Conservation (phyloP, 2,329 filamentous ascomycete genomes). For the Trichoderma guizhouense region DNA sequence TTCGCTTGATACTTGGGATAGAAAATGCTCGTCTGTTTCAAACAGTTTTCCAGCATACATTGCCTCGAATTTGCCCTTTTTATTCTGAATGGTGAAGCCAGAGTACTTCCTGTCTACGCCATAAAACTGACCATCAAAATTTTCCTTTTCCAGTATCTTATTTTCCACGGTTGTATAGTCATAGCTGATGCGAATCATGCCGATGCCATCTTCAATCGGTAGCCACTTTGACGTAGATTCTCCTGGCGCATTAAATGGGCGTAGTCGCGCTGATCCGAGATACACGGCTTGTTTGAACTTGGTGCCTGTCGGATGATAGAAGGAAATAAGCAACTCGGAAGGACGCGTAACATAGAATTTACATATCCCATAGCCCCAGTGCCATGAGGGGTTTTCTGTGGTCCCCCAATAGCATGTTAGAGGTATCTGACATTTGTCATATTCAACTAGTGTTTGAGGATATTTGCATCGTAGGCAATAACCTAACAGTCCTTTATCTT, state of each 20-base stretch:
- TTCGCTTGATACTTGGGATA: not conserved
- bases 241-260: not conserved
- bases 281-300: not conserved
- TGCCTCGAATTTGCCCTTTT: not conserved
- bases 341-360: not conserved
- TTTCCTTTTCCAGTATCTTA: not conserved
- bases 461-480: not conserved
- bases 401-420: not conserved
- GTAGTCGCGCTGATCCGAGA: not conserved
- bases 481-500: too few species aligned
- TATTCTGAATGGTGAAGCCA: not conserved
- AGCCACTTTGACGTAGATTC: not conserved
- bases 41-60: not conserved
- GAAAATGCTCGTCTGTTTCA: not conserved
- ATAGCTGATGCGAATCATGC: not conserved
- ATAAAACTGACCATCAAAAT: not conserved
- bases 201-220: not conserved
- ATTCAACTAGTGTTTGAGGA: not conserved
- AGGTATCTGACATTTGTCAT: not conserved
- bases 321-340: not conserved
- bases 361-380: not conserved
- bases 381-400: not conserved
- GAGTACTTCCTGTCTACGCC: not conserved
- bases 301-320: not conserved
- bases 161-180: not conserved